Conservation (phyloP, 2,329 filamentous ascomycete species). For the Penicillium psychrosexuale region DNA sequence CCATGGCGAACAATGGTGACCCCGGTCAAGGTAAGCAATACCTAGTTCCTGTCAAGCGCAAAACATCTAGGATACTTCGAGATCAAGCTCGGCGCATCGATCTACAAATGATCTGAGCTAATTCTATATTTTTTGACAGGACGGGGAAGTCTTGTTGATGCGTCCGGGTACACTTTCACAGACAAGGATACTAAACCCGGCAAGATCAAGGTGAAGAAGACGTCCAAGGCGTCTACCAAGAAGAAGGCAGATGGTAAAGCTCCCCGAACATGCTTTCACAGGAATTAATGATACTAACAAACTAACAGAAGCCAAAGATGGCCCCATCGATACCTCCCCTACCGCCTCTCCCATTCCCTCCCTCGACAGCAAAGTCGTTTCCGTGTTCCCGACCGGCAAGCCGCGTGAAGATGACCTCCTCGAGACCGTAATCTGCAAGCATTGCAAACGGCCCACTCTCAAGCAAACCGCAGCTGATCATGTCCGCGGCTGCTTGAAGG, state of each 20-base stretch:
- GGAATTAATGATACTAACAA: slow-evolving; percentile 1
- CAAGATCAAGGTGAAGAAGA: slow-evolving; percentile 47
- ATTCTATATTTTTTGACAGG: slow-evolving; percentile 6
- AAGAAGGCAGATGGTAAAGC: slow-evolving; percentile 36
- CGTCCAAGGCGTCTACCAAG: slow-evolving; percentile 32
- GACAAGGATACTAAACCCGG: slow-evolving; percentile 45
- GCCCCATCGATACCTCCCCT: slow-evolving; percentile 31
- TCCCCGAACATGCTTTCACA: neutral
- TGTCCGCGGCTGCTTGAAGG: slow-evolving; percentile 75
- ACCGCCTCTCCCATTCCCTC: slow-evolving; percentile 47
- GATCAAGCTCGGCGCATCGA: neutral
- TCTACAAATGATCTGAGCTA: neutral
- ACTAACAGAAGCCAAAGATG: slow-evolving; percentile 25
- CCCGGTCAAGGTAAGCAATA: slow-evolving; percentile 33
- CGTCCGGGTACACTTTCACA: slow-evolving; percentile 46
- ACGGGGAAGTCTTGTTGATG: slow-evolving; percentile 42
- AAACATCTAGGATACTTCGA: slow-evolving; percentile 2
- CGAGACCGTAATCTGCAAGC: slow-evolving; percentile 82
- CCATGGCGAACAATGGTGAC: slow-evolving; percentile 38
- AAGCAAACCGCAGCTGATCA: slow-evolving; percentile 73
- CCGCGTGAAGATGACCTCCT: slow-evolving; percentile 78
- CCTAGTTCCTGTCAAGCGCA: slow-evolving; percentile 7
- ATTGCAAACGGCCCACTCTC: slow-evolving; percentile 86
- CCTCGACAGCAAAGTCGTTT: slow-evolving; percentile 71
- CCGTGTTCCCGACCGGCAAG: slow-evolving; percentile 76